A percentile compares a stretch with the other conserved stretches of the same genome.
These are phyloP conservation scores for Entrophospora sp. DNA, from an alignment of 192 early-diverging fungal species.

Conservation along the genomic window DNA sequence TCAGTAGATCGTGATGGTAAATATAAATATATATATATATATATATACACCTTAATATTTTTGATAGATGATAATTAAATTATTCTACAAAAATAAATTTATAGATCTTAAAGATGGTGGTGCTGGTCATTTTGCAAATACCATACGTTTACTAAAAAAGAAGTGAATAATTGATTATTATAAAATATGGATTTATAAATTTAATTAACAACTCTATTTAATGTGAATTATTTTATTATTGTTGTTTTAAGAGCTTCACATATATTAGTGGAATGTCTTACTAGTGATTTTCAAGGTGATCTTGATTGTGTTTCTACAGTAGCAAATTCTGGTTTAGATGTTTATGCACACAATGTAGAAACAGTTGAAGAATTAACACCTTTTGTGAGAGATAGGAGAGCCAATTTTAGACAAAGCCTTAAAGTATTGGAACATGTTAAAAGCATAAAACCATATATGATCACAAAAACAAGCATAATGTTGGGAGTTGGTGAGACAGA, in stretches of 20 bases:
- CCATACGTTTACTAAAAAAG: constrained; percentile 78
- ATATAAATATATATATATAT: too few species aligned
- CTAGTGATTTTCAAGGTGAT: constrained; percentile 84
- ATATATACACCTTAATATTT: too few species aligned
- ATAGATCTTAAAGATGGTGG: constrained; percentile 86
- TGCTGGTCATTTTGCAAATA: constrained; percentile 86
- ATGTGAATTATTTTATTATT: not conserved
- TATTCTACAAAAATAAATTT: not conserved
- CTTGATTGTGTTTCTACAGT: constrained; percentile 69
- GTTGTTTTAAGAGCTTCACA: constrained; percentile 65
- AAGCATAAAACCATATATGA: constrained; percentile 58
- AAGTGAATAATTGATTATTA: constrained; percentile 41
- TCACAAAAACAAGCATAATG: constrained; percentile 99
- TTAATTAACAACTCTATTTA: not conserved
- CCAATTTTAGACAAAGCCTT: constrained; percentile 86
- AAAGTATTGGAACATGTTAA: constrained; percentile 85
- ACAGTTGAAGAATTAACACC: constrained; percentile 85
- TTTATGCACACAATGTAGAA: constrained; percentile 98
- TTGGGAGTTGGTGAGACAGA: constrained; percentile 94
- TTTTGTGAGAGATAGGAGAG: constrained; percentile 87
- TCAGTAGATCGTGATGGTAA: constrained; percentile 92
- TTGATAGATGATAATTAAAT: too few species aligned
- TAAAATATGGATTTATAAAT: not conserved
- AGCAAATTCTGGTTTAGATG: constrained; percentile 88
- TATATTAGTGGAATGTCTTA: constrained; percentile 93